A percentile compares a stretch with the other conserved stretches of the same genome.
These are phyloP conservation scores for Colletotrichum sp. DNA, from an alignment of 2,329 filamentous ascomycete species.

Conservation along the genomic window DNA sequence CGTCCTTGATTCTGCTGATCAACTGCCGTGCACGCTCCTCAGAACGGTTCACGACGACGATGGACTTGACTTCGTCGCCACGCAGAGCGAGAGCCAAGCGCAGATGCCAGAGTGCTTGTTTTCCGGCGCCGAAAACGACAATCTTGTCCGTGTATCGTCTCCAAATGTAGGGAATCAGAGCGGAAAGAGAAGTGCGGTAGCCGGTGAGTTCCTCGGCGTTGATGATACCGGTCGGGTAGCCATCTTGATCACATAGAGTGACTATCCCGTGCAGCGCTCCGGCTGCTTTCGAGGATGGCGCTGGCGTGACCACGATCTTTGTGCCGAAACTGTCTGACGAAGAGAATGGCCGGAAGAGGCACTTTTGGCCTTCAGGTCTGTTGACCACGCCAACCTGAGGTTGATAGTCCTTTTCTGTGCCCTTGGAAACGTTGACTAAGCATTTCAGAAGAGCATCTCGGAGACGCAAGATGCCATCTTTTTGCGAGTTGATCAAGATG, in stretches of 20 bases:
- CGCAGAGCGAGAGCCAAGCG: slow-evolving; percentile 65
- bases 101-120: slow-evolving; percentile 76
- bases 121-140: slow-evolving; percentile 72
- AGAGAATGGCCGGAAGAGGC: slow-evolving; percentile 29
- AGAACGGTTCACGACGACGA: slow-evolving; percentile 40
- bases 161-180: slow-evolving; percentile 63
- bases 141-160: slow-evolving; percentile 47
- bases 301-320: slow-evolving; percentile 26
- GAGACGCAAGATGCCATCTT: slow-evolving; percentile 18
- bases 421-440: slow-evolving; percentile 22
- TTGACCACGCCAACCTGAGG: slow-evolving; percentile 23
- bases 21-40: not conserved
- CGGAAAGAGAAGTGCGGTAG: slow-evolving; percentile 70
- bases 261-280: slow-evolving; percentile 35
- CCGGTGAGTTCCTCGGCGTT: slow-evolving; percentile 73
- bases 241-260: slow-evolving; percentile 62
- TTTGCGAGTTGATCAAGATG: slow-evolving; percentile 22
- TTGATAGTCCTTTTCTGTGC: slow-evolving; percentile 24
- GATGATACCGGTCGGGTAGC: slow-evolving; percentile 54
- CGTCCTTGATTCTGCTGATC: not conserved
- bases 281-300: not conserved
- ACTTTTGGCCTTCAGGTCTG: slow-evolving; percentile 26
- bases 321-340: slow-evolving; percentile 24
- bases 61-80: slow-evolving; percentile 26
- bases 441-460: slow-evolving; percentile 14